These are phyloP conservation scores for Cichorium intybus DNA, from an alignment of 140 eudicot genomes.

Conservation along the genomic window DNA sequence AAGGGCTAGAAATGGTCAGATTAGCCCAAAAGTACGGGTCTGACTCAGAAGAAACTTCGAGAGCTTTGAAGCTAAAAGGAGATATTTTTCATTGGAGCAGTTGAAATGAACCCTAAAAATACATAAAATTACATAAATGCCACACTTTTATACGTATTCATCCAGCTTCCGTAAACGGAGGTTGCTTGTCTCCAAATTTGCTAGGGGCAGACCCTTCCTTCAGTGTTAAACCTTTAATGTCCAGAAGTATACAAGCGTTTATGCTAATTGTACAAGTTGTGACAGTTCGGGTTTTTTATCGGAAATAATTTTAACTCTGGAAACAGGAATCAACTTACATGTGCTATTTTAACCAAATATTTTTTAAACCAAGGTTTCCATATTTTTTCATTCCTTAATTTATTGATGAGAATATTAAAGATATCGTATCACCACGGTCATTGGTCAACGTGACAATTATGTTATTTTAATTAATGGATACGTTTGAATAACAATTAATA, in stretches of 20 bases:
- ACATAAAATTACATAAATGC: constrained; percentile 10
- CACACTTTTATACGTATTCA: not conserved
- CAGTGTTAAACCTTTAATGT: no score
- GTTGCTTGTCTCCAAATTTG: not conserved
- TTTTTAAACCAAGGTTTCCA: no score
- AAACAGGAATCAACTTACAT: constrained; percentile 7
- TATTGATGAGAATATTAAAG: no score
- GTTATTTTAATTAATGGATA: no score
- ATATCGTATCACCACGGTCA: no score
- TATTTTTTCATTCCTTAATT: no score
- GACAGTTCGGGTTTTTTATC: not conserved
- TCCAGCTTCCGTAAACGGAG: not conserved
- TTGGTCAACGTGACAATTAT: no score
- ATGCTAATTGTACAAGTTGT: not conserved
- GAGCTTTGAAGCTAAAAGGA: constrained; percentile 23
- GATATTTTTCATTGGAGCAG: constrained; percentile 27
- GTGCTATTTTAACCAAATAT: not conserved
- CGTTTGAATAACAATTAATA: no score
- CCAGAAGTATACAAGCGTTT: not conserved
- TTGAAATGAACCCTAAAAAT: constrained; percentile 5
- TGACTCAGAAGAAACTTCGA: constrained; percentile 30
- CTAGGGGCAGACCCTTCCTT: not conserved
- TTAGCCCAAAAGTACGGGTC: constrained; percentile 8
- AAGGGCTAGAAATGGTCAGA: not conserved
- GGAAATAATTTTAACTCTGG: constrained; percentile 3